These are phyloP conservation scores for Salix koriyanagi DNA, from an alignment of 345 rosid species.

Conservation along the genomic window DNA sequence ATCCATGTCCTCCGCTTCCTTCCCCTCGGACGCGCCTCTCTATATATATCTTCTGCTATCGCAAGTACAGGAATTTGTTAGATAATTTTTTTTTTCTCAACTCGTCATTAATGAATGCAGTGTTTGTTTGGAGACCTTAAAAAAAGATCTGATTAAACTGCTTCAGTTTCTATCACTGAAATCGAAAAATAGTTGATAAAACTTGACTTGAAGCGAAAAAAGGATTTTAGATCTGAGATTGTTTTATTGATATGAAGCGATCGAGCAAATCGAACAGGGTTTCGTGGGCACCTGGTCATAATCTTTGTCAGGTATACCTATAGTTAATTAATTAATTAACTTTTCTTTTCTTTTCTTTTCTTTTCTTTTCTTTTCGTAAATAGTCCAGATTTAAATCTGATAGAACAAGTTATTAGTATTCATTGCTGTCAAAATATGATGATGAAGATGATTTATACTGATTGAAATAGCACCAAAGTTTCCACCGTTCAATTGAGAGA, in stretches of 20 bases:
- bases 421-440: not conserved
- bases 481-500: constrained; percentile 11
- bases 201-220: not conserved
- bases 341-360: not conserved
- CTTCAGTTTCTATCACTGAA: not conserved
- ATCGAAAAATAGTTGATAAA: not conserved
- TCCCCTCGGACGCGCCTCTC: not conserved
- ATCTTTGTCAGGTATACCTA: constrained; percentile 56
- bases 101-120: too few species aligned
- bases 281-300: constrained; percentile 52
- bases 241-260: constrained; percentile 35
- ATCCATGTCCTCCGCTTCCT: not conserved
- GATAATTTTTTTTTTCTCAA: too few species aligned
- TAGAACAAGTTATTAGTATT: too few species aligned
- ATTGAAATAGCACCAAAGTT: constrained; percentile 1
- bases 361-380: not conserved
- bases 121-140: not conserved
- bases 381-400: not conserved
- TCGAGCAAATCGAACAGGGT: constrained; percentile 50
- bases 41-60: not conserved
- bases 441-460: not conserved
- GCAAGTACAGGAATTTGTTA: not conserved
- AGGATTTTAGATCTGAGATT: not conserved
- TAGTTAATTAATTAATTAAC: not conserved
- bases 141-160: not conserved